Evolutionary conservation across 495 filamentous ascomycete genomes (phyloP), one percentile per base, ranked within the genome.

Genomic region (Xylaria palmicola): DNA sequence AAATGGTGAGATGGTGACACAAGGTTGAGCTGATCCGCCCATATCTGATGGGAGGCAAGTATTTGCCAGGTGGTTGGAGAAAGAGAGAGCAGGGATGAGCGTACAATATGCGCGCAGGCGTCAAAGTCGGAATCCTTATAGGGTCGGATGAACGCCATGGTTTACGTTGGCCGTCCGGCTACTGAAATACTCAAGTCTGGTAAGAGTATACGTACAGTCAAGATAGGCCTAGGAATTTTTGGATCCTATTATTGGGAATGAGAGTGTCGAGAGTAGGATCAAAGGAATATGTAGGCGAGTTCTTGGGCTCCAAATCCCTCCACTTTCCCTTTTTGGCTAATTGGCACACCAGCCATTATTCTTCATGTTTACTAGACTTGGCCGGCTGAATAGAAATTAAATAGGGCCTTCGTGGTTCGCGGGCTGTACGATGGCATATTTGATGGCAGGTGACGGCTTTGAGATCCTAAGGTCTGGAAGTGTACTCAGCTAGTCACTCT

Each of bases 61-160:
- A 17, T 24, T 9, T 17, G 9, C n/a, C 3, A 39, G 27, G 24
- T 10, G 24, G 32, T 17, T 36, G 29, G 51, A n/a, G 30, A 51
- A 32, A 45, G 36, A 53, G 36, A 32, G 43, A 17, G 19, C 32
- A 12, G 40, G 10, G 0, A 30, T 15, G 32, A 47, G 52, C 69
- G 49, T 59, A 76, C 75, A 43, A 77, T 77, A 24, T 63, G 58
- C 56, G 72, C 75, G 53, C 61, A 65, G 6, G 60, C 65, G 27
- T 76, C 73, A 3, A 65, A 67, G 56, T 77, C 75, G 32, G 65
- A 50, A 3, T 65, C 55, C 19, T 60, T 45, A 44, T 69, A 75
- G 2, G 65, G 67, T 51, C 74, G 68, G 26, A 76, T 72, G 66
- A 75, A 74, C 3, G 74, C 68, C 73, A 75, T 75, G 9, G n/a